Evolutionary conservation across 495 filamentous ascomycete species (phyloP), one percentile per base, ranked within the genome.

Genomic region (Penicillium dipodomyicola): DNA sequence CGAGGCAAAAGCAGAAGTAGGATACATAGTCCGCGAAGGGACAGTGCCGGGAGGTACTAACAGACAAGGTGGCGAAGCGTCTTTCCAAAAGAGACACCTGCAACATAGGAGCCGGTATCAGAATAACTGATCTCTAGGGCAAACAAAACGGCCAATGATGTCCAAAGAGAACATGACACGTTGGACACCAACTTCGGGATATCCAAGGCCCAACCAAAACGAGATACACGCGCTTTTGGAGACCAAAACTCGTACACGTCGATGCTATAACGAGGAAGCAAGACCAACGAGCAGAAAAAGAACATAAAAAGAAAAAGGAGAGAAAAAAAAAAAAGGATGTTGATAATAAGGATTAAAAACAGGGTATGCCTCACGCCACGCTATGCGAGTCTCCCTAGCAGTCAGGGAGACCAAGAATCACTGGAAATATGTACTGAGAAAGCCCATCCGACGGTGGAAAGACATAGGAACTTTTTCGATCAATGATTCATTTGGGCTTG

Each of bases 401-500:
- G 61, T 29, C 56, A 64, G 64, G 56, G 63, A 58, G 47, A 65
- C 65, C 56, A 60, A 64, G 48, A 68, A 71, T 54, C 61, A 65
- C 57, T 65, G 58, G 56, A 72, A 75, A 60, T 77, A 78, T 78
- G 63, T 76, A 75, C 75, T 67, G 63, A 70, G 64, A 73, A 72
- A 54, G 60, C 56, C 61, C 30, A 58, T 54, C 52, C 48, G 33
- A 54, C 11, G 7, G 45, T 1, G 48, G 57, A 54, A 59, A 27
- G 48, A 44, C 46, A 29, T 37, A 19, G 30, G 29, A 52, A 29
- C 30, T 37, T 42, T 39, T 29, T 54, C 6, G 15, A 39, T 35
- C 40, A 57, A 57, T 42, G 33, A 44, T 65, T 67, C 67, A 79
- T 77, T 86, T 86, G 37, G 90, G 90, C 64, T 88, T 87, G 67